Evolutionary conservation across 2,329 filamentous ascomycete species (phyloP).

Genomic region (Pseudogymnoascus sp.): DNA sequence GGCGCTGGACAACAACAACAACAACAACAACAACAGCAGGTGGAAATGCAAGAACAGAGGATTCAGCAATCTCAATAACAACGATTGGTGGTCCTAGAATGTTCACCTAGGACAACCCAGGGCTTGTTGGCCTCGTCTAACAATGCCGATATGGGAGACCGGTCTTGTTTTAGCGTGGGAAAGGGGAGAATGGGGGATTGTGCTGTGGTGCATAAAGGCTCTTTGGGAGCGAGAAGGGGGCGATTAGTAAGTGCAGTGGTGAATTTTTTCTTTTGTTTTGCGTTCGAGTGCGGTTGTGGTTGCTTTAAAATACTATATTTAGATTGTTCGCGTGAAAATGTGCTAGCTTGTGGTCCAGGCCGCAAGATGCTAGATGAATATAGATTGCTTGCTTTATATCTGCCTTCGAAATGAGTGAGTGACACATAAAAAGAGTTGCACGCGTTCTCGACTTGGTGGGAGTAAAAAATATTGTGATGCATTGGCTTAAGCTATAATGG

Average conservation of each 20-base stretch:
- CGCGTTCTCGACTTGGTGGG: not conserved
- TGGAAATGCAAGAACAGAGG: not conserved
- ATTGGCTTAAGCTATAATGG: no score
- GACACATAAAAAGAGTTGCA: not conserved
- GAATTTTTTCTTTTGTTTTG: conserved; percentile 2
- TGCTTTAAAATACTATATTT: not conserved
- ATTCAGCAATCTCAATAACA: conserved; percentile 8
- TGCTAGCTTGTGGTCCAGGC: not conserved
- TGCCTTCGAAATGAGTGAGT: not conserved
- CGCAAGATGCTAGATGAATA: not conserved
- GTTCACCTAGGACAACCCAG: conserved; percentile 7
- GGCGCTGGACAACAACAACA: no score
- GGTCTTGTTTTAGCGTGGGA: not conserved
- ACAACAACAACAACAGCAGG: not conserved
- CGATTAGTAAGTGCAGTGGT: not conserved
- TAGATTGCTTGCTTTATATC: not conserved
- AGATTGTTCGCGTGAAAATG: not conserved
- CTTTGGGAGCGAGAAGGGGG: not conserved
- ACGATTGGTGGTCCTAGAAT: conserved; percentile 3
- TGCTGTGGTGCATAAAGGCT: not conserved
- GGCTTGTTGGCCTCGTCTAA: not conserved
- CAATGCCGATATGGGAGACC: not conserved
- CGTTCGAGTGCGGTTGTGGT: not conserved
- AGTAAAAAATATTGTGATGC: no score
- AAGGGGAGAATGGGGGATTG: not conserved